phyloP scores from a whole-genome alignment of 495 filamentous ascomycete species.

The Podospora bellae-mahoneyi region DNA sequence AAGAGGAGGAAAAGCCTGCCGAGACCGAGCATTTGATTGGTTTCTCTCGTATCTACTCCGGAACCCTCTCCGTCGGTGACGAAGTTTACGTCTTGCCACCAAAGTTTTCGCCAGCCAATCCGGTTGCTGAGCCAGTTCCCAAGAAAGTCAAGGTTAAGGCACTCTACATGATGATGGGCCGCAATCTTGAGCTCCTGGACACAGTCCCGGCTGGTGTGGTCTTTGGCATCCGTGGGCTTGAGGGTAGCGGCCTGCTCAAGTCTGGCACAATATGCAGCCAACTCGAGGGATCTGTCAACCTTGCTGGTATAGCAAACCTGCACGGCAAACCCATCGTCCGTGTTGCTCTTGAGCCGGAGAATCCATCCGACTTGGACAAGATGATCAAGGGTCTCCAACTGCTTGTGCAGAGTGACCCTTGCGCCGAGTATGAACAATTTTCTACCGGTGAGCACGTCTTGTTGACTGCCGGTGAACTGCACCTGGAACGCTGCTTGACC shows the following conservation, averaged over 20 bases:
- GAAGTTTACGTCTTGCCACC: slow-evolving; percentile 85
- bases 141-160: slow-evolving; percentile 80
- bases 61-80: slow-evolving; percentile 84
- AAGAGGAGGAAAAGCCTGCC: slow-evolving; percentile 52
- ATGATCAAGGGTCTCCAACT: slow-evolving; percentile 87
- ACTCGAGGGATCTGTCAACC: slow-evolving; percentile 82
- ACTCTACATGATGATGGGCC: slow-evolving; percentile 94
- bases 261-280: slow-evolving; percentile 91
- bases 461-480: slow-evolving; percentile 88
- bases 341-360: slow-evolving; percentile 86
- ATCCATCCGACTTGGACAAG: slow-evolving; percentile 83
- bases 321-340: slow-evolving; percentile 85
- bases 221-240: slow-evolving; percentile 91
- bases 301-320: slow-evolving; percentile 75
- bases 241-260: slow-evolving; percentile 81
- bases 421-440: slow-evolving; percentile 91
- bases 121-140: slow-evolving; percentile 71
- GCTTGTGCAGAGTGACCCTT: slow-evolving; percentile 92
- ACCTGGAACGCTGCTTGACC: slow-evolving; percentile 90
- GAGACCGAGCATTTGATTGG: slow-evolving; percentile 89
- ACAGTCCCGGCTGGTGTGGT: slow-evolving; percentile 91
- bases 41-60: slow-evolving; percentile 90
- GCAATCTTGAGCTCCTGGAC: slow-evolving; percentile 75
- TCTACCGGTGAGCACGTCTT: slow-evolving; percentile 94
- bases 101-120: slow-evolving; percentile 81